These are phyloP conservation scores for Fraxinus latifolia DNA, from an alignment of 305 asterid species.

Conservation along the genomic window DNA sequence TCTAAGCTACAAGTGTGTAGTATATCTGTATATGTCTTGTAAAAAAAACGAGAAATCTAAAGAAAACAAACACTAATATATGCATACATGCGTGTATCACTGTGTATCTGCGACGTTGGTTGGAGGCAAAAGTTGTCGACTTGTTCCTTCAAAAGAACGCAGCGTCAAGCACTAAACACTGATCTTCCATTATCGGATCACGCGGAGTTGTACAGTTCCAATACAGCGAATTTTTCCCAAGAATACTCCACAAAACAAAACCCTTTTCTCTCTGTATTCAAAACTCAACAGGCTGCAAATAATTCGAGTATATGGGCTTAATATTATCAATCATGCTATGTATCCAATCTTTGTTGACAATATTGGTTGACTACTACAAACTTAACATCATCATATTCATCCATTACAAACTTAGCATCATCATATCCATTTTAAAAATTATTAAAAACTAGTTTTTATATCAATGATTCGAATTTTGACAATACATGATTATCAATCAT, in stretches of 20 bases:
- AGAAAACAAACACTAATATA: conserved; percentile 21
- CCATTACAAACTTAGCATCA: no score
- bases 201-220: conserved; percentile 9
- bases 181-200: conserved; percentile 56
- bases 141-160: conserved; percentile 56
- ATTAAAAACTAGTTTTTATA: no score
- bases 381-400: no score
- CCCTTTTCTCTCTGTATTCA: neutral
- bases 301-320: conserved; percentile 9
- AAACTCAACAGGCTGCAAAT: conserved; percentile 13
- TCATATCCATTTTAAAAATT: no score
- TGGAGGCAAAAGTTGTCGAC: conserved; percentile 36
- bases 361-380: neutral
- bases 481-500: no score
- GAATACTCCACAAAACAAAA: neutral
- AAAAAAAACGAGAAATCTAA: conserved; percentile 9
- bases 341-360: neutral
- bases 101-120: conserved; percentile 44
- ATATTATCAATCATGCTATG: neutral
- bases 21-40: neutral
- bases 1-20: neutral
- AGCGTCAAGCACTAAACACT: conserved; percentile 72
- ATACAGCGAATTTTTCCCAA: neutral
- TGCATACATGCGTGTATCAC: neutral
- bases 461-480: neutral